Evolutionary conservation across 768 basidiomycete species (phyloP).

Genomic region (Naganishia kalamii): DNA sequence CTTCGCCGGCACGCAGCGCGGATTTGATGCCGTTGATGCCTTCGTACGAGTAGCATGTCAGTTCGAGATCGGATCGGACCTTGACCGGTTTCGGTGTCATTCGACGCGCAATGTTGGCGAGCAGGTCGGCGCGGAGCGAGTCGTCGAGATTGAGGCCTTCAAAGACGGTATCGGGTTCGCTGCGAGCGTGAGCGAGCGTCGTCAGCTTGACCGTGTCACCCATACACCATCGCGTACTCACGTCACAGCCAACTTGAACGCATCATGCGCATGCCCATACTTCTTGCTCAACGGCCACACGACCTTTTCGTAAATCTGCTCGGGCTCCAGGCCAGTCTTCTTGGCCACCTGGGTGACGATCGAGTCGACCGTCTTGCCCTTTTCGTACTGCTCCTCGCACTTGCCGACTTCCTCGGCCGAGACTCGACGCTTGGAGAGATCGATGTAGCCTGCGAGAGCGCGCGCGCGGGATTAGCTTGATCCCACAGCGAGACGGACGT

Average conservation of each 20-base stretch:
- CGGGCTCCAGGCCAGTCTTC: slow-evolving; percentile 53
- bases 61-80: slow-evolving; percentile 92
- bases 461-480: not conserved
- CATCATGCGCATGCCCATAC: slow-evolving; percentile 94
- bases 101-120: slow-evolving; percentile 80
- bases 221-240: slow-evolving; percentile 48
- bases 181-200: slow-evolving; percentile 32
- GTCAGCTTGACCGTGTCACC: too few species aligned
- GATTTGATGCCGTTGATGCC: slow-evolving; percentile 96
- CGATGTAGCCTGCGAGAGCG: slow-evolving; percentile 78
- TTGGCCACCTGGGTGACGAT: slow-evolving; percentile 49
- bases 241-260: slow-evolving; percentile 95
- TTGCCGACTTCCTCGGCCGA: slow-evolving; percentile 98
- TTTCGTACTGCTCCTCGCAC: slow-evolving; percentile 97
- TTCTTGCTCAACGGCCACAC: slow-evolving; percentile 87
- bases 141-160: slow-evolving; percentile 57
- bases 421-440: slow-evolving; percentile 95
- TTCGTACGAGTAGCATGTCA: slow-evolving; percentile 90
- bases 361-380: slow-evolving; percentile 86
- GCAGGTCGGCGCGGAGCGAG: slow-evolving; percentile 60
- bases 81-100: slow-evolving; percentile 98
- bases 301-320: slow-evolving; percentile 79
- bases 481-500: not conserved
- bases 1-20: slow-evolving; percentile 81
- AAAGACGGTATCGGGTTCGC: slow-evolving; percentile 76